phyloP scores from a whole-genome alignment of 1,139 yeast species.

The Groenewaldozyma sp. region DNA sequence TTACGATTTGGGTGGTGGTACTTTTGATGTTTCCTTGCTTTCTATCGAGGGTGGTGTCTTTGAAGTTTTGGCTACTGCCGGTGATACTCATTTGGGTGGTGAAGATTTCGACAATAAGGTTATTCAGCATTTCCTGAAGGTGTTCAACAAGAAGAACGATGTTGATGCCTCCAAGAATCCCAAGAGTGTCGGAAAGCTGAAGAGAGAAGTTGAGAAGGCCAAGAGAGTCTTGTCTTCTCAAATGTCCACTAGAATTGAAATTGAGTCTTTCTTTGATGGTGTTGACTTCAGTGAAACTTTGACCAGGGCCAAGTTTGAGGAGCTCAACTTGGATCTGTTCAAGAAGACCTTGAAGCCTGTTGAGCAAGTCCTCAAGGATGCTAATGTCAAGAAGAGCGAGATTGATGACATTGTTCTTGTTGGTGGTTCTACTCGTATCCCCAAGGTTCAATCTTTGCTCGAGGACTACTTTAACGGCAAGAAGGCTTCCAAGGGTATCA shows the following conservation, averaged over 20 bases:
- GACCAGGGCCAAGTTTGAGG: constrained; percentile 94
- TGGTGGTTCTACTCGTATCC: constrained; percentile 98
- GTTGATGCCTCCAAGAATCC: constrained; percentile 66
- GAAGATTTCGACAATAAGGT: constrained; percentile 91
- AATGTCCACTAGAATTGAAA: constrained; percentile 83
- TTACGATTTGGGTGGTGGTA: constrained; percentile 94
- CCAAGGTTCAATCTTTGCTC: constrained; percentile 86
- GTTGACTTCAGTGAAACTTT: constrained; percentile 88
- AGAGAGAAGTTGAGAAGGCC: constrained; percentile 96
- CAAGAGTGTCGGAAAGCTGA: constrained; percentile 79
- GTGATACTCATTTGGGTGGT: constrained; percentile 91
- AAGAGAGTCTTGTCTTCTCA: constrained; percentile 90
- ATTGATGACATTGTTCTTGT: constrained; percentile 89
- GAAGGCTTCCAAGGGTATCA: constrained; percentile 90
- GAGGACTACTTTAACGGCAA: constrained; percentile 85
- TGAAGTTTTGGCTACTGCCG: constrained; percentile 86
- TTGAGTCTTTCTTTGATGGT: constrained; percentile 93
- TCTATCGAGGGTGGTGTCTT: constrained; percentile 71
- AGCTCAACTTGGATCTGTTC: constrained; percentile 77
- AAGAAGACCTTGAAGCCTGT: constrained; percentile 89
- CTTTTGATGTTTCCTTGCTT: constrained; percentile 75
- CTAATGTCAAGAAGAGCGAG: constrained; percentile 73
- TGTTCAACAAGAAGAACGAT: constrained; percentile 81
- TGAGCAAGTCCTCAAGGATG: constrained; percentile 83
- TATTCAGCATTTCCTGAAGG: constrained; percentile 74